Percentiles rank a stretch among this genome's conserved stretches.
These are phyloP conservation scores for Scenedesmus sp. DNA, from an alignment of 163 green algal species.

Conservation along the genomic window DNA sequence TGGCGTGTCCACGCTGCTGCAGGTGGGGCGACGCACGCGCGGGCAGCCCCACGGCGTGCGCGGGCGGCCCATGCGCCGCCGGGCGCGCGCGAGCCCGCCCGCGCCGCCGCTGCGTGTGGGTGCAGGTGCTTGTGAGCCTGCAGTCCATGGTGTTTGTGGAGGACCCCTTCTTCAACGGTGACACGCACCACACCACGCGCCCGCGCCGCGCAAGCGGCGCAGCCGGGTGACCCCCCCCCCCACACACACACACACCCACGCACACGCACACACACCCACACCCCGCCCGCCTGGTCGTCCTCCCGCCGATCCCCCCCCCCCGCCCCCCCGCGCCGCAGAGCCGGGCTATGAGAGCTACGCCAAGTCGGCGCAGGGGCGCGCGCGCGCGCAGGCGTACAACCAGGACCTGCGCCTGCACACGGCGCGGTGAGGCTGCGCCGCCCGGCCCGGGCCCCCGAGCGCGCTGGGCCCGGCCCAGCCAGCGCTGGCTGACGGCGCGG, in stretches of 20 bases:
- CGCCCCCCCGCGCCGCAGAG: constrained; percentile 41
- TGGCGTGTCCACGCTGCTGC: constrained; percentile 73
- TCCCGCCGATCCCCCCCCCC: too few relatives aligned
- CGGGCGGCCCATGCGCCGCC: neutral
- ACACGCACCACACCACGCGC: too few relatives aligned
- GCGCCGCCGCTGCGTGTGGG: constrained; percentile 2
- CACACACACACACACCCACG: too few relatives aligned
- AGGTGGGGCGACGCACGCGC: constrained; percentile 50
- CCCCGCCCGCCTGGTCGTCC: too few relatives aligned
- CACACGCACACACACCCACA: too few relatives aligned
- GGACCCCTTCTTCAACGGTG: constrained; percentile 93
- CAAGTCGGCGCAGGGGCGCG: constrained; percentile 48
- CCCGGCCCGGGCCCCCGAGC: neutral
- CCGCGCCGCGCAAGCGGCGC: too few relatives aligned
- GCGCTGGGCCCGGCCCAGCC: too few relatives aligned
- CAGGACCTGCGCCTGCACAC: constrained; percentile 32
- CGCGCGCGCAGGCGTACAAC: constrained; percentile 62
- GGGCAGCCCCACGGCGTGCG: neutral
- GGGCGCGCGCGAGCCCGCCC: neutral
- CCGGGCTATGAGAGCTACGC: constrained; percentile 65
- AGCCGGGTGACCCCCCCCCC: too few relatives aligned
- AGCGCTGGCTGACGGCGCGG: neutral
- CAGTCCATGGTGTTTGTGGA: constrained; percentile 85
- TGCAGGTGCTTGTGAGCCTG: constrained; percentile 86
- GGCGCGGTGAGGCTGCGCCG: neutral